Conservation (phyloP, 163 green algal genomes). For the Chlamydomonas reinhardtii region DNA sequence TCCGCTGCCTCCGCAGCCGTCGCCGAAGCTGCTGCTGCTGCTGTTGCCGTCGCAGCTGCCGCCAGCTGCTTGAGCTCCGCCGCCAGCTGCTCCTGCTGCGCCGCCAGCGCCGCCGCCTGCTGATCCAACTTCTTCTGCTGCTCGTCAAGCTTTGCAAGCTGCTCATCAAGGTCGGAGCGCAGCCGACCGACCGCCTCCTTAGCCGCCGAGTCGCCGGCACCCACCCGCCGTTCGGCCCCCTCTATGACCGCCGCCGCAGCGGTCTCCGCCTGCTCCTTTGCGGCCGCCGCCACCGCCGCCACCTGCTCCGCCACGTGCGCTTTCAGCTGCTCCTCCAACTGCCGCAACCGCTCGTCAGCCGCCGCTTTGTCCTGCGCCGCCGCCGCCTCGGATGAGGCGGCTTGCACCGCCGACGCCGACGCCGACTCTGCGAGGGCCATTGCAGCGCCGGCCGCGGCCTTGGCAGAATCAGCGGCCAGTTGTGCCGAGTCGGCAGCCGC, state of each 20-base stretch:
- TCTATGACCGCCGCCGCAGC: neutral
- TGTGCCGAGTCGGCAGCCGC: neutral
- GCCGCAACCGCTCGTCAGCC: neutral
- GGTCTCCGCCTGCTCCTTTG: neutral
- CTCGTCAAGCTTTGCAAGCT: neutral
- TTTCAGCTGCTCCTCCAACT: neutral
- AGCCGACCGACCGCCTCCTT: neutral
- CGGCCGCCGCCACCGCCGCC: neutral
- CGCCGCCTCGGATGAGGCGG: neutral
- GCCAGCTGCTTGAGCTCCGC: neutral
- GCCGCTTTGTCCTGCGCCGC: neutral
- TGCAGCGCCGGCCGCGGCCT: too few species aligned
- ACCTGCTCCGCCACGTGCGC: neutral
- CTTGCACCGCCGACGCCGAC: neutral
- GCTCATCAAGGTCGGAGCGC: slow-evolving; percentile 19
- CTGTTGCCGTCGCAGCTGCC: neutral
- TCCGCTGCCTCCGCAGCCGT: neutral
- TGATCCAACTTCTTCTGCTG: slow-evolving; percentile 14
- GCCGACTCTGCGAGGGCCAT: neutral
- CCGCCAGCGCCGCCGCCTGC: neutral
- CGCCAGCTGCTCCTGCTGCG: neutral
- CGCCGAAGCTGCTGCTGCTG: neutral
- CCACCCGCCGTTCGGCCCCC: neutral
- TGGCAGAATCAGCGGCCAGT: neutral
- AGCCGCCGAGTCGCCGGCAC: neutral